Evolutionary conservation across 345 rosid genomes (phyloP).

Genomic region (Stellera chamaejasme): DNA sequence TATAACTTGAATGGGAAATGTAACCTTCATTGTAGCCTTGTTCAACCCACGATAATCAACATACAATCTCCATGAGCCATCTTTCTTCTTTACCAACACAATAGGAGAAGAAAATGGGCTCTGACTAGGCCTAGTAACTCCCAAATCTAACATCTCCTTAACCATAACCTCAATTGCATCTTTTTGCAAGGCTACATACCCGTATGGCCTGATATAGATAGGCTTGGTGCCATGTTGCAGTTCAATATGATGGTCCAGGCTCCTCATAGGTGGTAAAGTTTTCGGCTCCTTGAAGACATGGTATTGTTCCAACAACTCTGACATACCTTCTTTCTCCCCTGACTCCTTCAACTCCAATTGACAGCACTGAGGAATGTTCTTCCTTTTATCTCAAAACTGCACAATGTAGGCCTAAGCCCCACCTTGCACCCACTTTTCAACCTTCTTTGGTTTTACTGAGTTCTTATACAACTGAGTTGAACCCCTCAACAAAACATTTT

Average conservation of each 20-base stretch:
- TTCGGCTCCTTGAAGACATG: not conserved
- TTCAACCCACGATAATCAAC: not conserved
- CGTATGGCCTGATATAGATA: too few species aligned
- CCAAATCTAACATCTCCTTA: not conserved
- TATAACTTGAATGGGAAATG: not conserved
- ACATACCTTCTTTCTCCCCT: not conserved
- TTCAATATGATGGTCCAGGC: not conserved
- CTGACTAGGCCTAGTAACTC: not conserved
- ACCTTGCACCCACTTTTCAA: too few species aligned
- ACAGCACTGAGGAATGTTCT: too few species aligned
- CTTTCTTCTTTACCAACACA: not conserved
- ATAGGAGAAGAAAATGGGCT: not conserved
- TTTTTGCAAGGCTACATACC: too few species aligned
- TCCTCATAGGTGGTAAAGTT: not conserved
- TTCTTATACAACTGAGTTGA: not conserved
- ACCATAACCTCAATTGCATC: not conserved
- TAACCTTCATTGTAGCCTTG: not conserved
- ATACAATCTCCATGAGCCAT: not conserved
- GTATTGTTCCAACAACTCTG: not conserved
- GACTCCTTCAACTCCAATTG: too few species aligned
- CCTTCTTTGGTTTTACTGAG: not conserved
- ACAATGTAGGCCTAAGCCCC: not conserved
- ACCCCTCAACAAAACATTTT: not conserved
- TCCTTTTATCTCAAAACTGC: not conserved
- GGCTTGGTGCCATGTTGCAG: not conserved